phyloP scores from a whole-genome alignment of 2,329 filamentous ascomycete species.

The Fusarium sambucinum region DNA sequence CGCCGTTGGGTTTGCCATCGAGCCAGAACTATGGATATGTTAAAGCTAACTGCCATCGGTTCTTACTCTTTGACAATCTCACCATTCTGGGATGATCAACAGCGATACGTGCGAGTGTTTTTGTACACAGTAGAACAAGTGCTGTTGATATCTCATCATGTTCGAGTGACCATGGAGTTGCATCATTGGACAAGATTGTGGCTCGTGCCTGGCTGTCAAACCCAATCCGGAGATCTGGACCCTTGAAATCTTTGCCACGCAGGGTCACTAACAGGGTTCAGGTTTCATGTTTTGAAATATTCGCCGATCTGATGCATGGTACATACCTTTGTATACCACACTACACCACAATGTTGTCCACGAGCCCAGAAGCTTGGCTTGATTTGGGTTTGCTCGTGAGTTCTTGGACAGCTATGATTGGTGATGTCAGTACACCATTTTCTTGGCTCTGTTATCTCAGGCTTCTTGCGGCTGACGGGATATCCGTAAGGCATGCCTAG shows the following conservation, averaged over 20 bases:
- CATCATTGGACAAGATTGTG: conserved; percentile 23
- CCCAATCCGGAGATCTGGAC: conserved; percentile 40
- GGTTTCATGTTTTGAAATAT: conserved; percentile 37
- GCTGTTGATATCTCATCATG: background rate
- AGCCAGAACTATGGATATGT: background rate
- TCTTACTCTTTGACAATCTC: background rate
- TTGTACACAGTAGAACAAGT: background rate
- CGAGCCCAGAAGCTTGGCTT: conserved; percentile 28
- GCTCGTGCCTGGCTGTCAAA: conserved; percentile 34
- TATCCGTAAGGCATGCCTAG: conserved; percentile 16
- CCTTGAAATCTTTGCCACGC: conserved; percentile 33
- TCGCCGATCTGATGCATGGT: conserved; percentile 35
- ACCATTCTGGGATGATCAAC: background rate
- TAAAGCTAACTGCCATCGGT: conserved; percentile 1
- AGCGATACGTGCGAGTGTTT: background rate
- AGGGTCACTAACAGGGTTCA: conserved; percentile 43
- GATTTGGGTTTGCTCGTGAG: conserved; percentile 17
- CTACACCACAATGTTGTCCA: conserved; percentile 1
- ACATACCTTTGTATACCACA: conserved; percentile 6
- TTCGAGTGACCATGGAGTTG: background rate
- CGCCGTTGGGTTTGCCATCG: background rate
- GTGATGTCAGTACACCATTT: conserved; percentile 1
- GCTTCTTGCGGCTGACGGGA: conserved; percentile 11
- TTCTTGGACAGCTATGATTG: conserved; percentile 13
- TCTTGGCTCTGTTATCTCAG: conserved; percentile 4